Evolutionary conservation across 148 eudicot genomes (phyloP), one percentile per base, ranked within the genome.

Genomic region (Heliosperma pusillum): DNA sequence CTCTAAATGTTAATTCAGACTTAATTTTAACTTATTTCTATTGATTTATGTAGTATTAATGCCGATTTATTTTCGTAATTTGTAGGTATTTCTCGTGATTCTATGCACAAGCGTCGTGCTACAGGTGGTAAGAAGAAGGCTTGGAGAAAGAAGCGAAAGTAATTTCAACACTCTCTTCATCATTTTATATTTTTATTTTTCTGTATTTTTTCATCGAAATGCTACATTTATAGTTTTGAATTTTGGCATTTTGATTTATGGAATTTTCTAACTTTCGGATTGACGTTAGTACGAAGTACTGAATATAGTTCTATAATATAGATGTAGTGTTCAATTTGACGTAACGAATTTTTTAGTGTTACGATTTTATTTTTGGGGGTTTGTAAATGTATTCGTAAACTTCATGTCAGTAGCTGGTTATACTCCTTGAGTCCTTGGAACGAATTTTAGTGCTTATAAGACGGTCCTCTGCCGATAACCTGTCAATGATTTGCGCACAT

Each of bases 101-200:
- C 91, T 16, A 88, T 90, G 89, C 94, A 90, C 87, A 90, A 90
- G 84, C 83, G 94, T 66, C 91, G 94, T 82, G 94, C 88, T 74
- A 90, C 94, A 83, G 94, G 91, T 64, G 94, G 94, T 67, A 90
- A 90, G 86, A 86, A 89, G 88, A 90, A 89, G 87, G 91, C 94
- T 0, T 89, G 94, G 94, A 88, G 94, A 79, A 89, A 89, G 91
- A 89, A 89, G 91, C 47, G 94, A 88, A 88, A 90, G 94, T 90
- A 74, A 73, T 16, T 62, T n/a, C 12, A 11, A 29, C 21, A 16
- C 3, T 29, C 25, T 55, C 3, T 11, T 5, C 21, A n/a, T 4
- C 10, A 17, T 60, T 12, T 9, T 47, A 3, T 36, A 15, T n/a
- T 6, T 10, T 22, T 7, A 72, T 5, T 72, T 45, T 55, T 60